Percentiles rank a stretch among this genome's conserved stretches.
Evolutionary conservation across 139 green algal species (phyloP).

Genomic region (Closterium sp.): DNA sequence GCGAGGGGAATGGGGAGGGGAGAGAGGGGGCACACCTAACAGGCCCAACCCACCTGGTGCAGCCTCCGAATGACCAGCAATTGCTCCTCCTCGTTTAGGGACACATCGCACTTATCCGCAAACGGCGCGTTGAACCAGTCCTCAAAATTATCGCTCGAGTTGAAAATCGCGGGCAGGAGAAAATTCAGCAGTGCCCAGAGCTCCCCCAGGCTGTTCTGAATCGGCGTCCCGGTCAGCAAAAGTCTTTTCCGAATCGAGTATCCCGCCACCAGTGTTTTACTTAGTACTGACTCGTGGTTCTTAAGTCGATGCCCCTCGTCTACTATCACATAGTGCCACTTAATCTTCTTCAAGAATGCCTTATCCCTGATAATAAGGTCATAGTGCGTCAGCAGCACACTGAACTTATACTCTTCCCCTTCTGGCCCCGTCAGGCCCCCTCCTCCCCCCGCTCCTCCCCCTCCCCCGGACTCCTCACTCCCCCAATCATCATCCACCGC

Average conservation of each 20-base stretch:
- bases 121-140: slow-evolving; percentile 68
- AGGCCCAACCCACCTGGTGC: slow-evolving; percentile 67
- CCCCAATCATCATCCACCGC: slow-evolving; percentile 47
- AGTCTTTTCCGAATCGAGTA: slow-evolving; percentile 61
- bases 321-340: slow-evolving; percentile 72
- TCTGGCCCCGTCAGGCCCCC: slow-evolving; percentile 49
- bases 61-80: slow-evolving; percentile 87
- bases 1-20: too few relatives aligned
- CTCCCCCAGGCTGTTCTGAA: slow-evolving; percentile 81
- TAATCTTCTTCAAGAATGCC: slow-evolving; percentile 62
- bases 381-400: slow-evolving; percentile 66
- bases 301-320: slow-evolving; percentile 82
- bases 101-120: slow-evolving; percentile 44
- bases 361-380: slow-evolving; percentile 70
- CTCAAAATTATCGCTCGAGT: slow-evolving; percentile 71
- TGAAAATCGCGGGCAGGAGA: slow-evolving; percentile 84
- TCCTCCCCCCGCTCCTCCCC: slow-evolving; percentile 53
- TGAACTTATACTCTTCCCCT: slow-evolving; percentile 60
- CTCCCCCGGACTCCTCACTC: slow-evolving; percentile 7
- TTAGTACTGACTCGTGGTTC: slow-evolving; percentile 68
- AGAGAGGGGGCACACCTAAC: too few relatives aligned
- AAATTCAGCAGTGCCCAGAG: slow-evolving; percentile 95
- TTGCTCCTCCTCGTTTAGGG: slow-evolving; percentile 77
- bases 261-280: slow-evolving; percentile 34
- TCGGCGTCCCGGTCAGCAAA: slow-evolving; percentile 75